Conservation (phyloP, 345 rosid species). For the Orychophragmus violaceus region DNA sequence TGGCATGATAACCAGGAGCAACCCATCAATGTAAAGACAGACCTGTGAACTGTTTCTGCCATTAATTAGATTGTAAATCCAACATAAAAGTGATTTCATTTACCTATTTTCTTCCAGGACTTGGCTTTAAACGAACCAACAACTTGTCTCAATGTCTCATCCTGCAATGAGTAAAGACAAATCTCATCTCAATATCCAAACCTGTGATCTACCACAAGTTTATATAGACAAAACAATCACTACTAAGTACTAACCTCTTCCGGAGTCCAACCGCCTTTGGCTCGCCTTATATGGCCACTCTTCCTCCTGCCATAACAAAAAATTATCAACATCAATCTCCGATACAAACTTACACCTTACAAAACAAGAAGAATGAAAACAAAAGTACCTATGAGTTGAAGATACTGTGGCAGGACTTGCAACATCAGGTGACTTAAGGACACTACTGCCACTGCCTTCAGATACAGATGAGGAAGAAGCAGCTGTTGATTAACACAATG, state of each 20-base stretch:
- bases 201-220: background rate
- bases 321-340: slow-evolving; percentile 10
- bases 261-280: slow-evolving; percentile 98
- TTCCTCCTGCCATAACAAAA: slow-evolving; percentile 64
- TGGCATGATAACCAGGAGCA: slow-evolving; percentile 54
- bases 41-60: slow-evolving; percentile 24
- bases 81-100: background rate
- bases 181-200: background rate
- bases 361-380: too few species aligned
- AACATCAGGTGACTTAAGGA: slow-evolving; percentile 58
- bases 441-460: slow-evolving; percentile 63
- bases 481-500: slow-evolving; percentile 38
- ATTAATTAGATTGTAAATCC: background rate
- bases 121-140: slow-evolving; percentile 67
- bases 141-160: slow-evolving; percentile 78
- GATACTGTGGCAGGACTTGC: slow-evolving; percentile 71
- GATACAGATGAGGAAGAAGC: slow-evolving; percentile 72
- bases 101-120: slow-evolving; percentile 89
- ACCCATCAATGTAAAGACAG: slow-evolving; percentile 41
- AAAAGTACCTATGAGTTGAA: slow-evolving; percentile 49
- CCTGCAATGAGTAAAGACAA: slow-evolving; percentile 45
- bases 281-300: slow-evolving; percentile 90
- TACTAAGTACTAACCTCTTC: slow-evolving; percentile 72
- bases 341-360: too few species aligned
- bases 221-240: background rate